A percentile compares a stretch with the other conserved stretches of the same genome.
Evolutionary conservation across 1,139 yeast genomes (phyloP).

Genomic region (Taiozyma sp.): DNA sequence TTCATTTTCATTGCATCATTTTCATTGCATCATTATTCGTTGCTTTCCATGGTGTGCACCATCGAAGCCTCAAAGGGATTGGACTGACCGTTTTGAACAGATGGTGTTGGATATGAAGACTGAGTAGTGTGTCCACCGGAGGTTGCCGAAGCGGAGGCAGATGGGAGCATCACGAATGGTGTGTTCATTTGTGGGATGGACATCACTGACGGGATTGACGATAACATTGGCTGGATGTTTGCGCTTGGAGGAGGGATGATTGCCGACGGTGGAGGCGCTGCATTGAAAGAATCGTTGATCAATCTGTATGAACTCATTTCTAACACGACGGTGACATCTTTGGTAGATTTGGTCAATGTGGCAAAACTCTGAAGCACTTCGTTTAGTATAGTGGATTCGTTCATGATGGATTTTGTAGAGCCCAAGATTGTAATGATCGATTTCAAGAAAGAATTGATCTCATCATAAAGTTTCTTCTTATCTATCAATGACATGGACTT

Average conservation of each 20-base stretch:
- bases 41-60: slow-evolving; percentile 10
- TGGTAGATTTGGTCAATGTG: slow-evolving; percentile 78
- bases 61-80: slow-evolving; percentile 24
- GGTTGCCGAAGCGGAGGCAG: not conserved
- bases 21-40: not conserved
- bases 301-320: slow-evolving; percentile 56
- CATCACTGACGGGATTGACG: slow-evolving; percentile 23
- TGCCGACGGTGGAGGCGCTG: slow-evolving; percentile 17
- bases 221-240: slow-evolving; percentile 18
- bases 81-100: not conserved
- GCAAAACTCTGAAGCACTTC: slow-evolving; percentile 82
- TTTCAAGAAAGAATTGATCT: slow-evolving; percentile 75
- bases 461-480: slow-evolving; percentile 77
- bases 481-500: slow-evolving; percentile 47
- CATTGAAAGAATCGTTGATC: slow-evolving; percentile 25
- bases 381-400: slow-evolving; percentile 72
- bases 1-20: not conserved
- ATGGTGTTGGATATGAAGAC: slow-evolving; percentile 1
- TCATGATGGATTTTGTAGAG: slow-evolving; percentile 77
- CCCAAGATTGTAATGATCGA: slow-evolving; percentile 81
- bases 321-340: slow-evolving; percentile 79
- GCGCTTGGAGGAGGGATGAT: slow-evolving; percentile 17
- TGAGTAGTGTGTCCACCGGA: not conserved
- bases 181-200: slow-evolving; percentile 23
- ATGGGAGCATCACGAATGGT: slow-evolving; percentile 10